These are phyloP conservation scores for Chernovozyma aurita DNA, from an alignment of 1,139 yeast genomes.

Conservation along the genomic window DNA sequence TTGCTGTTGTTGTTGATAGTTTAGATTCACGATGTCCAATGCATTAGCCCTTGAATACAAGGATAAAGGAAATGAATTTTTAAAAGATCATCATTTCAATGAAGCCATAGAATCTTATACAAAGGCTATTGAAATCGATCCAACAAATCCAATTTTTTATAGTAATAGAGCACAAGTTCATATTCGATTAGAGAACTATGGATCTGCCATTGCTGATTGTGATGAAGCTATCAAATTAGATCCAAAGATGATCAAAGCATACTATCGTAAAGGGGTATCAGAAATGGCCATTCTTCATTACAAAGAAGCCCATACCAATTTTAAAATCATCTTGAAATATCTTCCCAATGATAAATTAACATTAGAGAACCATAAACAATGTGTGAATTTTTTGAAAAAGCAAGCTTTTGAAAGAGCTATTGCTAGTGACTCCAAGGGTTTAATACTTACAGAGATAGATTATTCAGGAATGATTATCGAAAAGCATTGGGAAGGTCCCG, in stretches of 20 bases:
- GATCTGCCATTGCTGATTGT: conserved; percentile 77
- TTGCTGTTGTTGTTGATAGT: too few species aligned
- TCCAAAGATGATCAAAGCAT: conserved; percentile 66
- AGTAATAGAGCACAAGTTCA: conserved; percentile 92
- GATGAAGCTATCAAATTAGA: conserved; percentile 66
- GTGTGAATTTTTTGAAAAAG: conserved; percentile 63
- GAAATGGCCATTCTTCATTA: conserved; percentile 72
- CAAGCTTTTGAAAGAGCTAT: conserved; percentile 87
- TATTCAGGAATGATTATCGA: conserved; percentile 53
- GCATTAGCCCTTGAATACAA: conserved; percentile 48
- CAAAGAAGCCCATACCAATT: conserved; percentile 69
- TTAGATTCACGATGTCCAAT: background rate
- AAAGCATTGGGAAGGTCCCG: conserved; percentile 63
- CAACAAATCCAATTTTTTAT: conserved; percentile 65
- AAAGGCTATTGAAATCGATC: conserved; percentile 68
- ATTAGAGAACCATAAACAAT: conserved; percentile 55
- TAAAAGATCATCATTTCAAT: conserved; percentile 58
- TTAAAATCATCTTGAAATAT: conserved; percentile 55
- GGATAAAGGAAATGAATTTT: conserved; percentile 67
- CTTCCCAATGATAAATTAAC: conserved; percentile 75
- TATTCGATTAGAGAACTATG: conserved; percentile 81
- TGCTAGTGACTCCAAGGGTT: conserved; percentile 51
- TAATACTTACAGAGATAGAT: conserved; percentile 37
- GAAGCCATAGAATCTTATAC: conserved; percentile 72
- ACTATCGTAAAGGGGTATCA: conserved; percentile 82